Evolutionary conservation across 2,329 filamentous ascomycete species (phyloP), one percentile per base, ranked within the genome.

Genomic region (Penicillium brasilianum): DNA sequence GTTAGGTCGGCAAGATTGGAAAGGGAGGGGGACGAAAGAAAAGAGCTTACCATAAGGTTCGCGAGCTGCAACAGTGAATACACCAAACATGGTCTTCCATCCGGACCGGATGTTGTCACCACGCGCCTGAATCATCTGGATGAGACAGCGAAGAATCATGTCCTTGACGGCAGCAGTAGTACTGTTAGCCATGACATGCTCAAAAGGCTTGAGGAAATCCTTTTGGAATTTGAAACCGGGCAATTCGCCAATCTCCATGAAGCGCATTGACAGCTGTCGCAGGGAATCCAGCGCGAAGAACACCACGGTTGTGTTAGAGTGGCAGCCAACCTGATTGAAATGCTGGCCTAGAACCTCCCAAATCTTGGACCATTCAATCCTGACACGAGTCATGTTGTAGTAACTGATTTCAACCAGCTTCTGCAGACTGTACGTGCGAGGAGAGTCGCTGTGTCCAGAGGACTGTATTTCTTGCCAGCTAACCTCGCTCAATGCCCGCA

Each of bases 211-310:
- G 57, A 99, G 80, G 76, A 99, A 99, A 75, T 99, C 94, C 76
- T 99, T 99, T 72, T 99, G 95, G 74, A 99, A 99, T 77, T 98
- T 98, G 86, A 99, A 99, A 72, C 96, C 95, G 0, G 95, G 92
- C 68, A 99, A 80, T 76, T 99, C 95, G 75, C 97, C 95, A 62
- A 98, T 93, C 77, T 99, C 95, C 90, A 99, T 91, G 74, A 99
- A 99, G 18, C 93, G 90, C 93, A 99, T 98, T 0, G 94, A 97
- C 43, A 99, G 81, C 76, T 99, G 95, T 43, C 96, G 88, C 48
- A 99, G 80, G 3, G 94, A 97, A 79, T 99, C 96, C 30, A 99
- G 84, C 3, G 95, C 95, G 73, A 99, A 99, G 80, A 96, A 98
- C 11, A 99, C 96, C 55, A 99, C 95, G 7, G 92, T 90, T 13